Percentiles rank a stretch among this genome's conserved stretches.
Evolutionary conservation across 306 rosid species (phyloP).

Genomic region (Quercus variabilis): DNA sequence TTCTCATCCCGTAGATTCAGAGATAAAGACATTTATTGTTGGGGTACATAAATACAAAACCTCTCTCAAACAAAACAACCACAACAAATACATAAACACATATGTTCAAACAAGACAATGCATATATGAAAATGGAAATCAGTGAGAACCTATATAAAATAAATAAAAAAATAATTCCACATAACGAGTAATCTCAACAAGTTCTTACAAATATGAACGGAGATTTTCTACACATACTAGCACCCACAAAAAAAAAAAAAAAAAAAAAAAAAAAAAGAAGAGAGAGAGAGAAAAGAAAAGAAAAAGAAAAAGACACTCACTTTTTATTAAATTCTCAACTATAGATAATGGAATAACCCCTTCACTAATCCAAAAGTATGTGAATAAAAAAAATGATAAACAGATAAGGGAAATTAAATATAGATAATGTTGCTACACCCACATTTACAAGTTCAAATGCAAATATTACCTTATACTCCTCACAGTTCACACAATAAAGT

Average conservation of each 20-base stretch:
- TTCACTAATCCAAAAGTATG: constrained; percentile 5
- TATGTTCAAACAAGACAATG: no score
- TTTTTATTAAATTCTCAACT: not conserved
- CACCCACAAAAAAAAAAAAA: not conserved
- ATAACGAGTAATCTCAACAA: not conserved
- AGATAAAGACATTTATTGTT: constrained; percentile 11
- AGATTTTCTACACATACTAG: not conserved
- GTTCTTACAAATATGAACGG: not conserved
- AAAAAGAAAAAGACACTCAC: not conserved
- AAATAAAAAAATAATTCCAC: not conserved
- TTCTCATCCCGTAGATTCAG: constrained; percentile 67
- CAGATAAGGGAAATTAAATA: not conserved
- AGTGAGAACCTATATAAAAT: no score
- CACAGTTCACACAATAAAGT: constrained; percentile 52
- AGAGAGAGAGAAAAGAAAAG: no score
- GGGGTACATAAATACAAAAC: constrained; percentile 7
- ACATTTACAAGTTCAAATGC: constrained; percentile 6
- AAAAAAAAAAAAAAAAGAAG: no score
- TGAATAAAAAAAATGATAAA: not conserved
- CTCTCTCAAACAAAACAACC: not conserved
- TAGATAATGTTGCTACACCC: not conserved
- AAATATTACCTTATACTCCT: constrained; percentile 51
- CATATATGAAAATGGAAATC: no score
- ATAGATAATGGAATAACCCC: not conserved
- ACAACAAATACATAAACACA: no score